Conservation (phyloP, 768 basidiomycete genomes). For the Termitomyces sp. region DNA sequence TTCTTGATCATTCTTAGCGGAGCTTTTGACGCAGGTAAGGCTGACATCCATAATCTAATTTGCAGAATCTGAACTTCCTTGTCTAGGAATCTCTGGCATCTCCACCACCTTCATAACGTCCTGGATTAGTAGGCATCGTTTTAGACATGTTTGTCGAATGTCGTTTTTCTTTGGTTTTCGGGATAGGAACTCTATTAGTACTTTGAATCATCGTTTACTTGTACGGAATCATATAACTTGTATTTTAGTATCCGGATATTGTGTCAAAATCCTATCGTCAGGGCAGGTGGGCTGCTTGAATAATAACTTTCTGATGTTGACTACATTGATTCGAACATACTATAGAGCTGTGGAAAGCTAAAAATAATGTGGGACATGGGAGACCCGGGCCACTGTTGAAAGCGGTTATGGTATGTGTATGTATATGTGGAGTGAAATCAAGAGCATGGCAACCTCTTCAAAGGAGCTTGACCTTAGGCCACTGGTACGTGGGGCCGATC, state of each 20-base stretch:
- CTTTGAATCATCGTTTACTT: constrained; percentile 4
- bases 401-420: constrained; percentile 17
- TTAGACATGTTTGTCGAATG: constrained; percentile 1
- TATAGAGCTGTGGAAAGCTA: constrained; percentile 17
- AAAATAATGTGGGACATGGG: constrained; percentile 1
- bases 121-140: background rate
- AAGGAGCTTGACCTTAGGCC: constrained; percentile 8
- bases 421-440: background rate
- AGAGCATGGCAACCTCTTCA: background rate
- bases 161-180: constrained; percentile 3
- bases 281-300: background rate
- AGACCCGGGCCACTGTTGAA: constrained; percentile 19
- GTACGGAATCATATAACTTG: constrained; percentile 11
- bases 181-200: background rate
- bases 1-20: constrained; percentile 29
- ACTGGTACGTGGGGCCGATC: constrained; percentile 8
- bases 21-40: constrained; percentile 57
- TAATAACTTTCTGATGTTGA: background rate
- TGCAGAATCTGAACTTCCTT: constrained; percentile 9
- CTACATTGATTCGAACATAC: constrained; percentile 10
- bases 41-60: background rate
- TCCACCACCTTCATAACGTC: constrained; percentile 51
- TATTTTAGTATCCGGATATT: constrained; percentile 10
- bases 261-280: background rate
- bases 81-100: constrained; percentile 59